Evolutionary conservation across 78 protist species (phyloP).

Genomic region (Capsaspora owczarzaki): DNA sequence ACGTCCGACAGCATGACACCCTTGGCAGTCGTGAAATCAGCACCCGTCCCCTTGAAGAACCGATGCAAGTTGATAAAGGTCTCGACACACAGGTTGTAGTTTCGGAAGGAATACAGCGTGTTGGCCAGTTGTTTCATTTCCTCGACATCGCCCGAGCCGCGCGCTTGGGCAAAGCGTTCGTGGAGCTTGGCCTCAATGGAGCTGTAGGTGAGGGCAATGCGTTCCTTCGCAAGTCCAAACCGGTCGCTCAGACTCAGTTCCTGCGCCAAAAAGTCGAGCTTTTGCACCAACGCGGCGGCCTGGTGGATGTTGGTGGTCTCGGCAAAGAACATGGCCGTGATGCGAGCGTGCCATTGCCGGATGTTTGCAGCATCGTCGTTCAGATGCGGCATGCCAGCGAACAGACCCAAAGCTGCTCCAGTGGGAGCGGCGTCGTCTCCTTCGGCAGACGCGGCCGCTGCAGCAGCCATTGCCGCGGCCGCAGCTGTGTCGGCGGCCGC

Average conservation of each 20-base stretch:
- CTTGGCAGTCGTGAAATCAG: too few relatives aligned
- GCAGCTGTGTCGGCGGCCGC: too few relatives aligned
- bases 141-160: neutral
- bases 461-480: too few relatives aligned
- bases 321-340: neutral
- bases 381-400: too few relatives aligned
- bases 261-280: conserved; percentile 6
- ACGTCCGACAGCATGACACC: too few relatives aligned
- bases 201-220: neutral
- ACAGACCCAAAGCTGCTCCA: too few relatives aligned
- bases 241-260: neutral
- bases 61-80: conserved; percentile 9
- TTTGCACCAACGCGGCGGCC: conserved; percentile 7
- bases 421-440: conserved; percentile 1
- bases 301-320: neutral
- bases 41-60: neutral
- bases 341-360: neutral
- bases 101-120: conserved; percentile 7
- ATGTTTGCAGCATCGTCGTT: too few relatives aligned
- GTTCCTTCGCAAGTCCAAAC: neutral
- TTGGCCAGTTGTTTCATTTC: conserved; percentile 13
- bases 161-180: neutral
- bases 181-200: neutral
- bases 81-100: conserved; percentile 17
- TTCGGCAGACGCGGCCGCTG: too few relatives aligned